A percentile compares a stretch with the other conserved stretches of the same genome.
phyloP scores from a whole-genome alignment of 163 green algal species.

The Chloromonas sp. region DNA sequence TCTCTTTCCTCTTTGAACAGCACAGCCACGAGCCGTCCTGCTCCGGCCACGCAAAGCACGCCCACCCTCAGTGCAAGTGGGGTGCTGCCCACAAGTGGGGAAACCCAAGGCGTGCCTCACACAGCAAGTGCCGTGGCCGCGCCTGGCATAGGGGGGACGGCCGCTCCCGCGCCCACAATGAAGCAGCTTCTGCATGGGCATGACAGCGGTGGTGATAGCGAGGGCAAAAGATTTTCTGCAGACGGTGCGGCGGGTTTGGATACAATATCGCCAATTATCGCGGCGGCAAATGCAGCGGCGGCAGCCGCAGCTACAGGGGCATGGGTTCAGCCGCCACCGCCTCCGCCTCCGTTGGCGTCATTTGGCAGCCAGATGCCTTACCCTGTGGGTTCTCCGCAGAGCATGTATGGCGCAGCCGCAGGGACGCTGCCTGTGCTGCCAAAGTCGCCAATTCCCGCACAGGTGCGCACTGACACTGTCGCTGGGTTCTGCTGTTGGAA shows the following conservation, averaged over 20 bases:
- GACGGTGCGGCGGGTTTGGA: not conserved
- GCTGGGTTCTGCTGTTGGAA: no score
- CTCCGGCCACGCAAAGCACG: no score
- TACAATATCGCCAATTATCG: not conserved
- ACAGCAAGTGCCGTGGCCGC: no score
- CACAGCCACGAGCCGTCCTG: not conserved
- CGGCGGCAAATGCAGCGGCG: slow-evolving; percentile 4
- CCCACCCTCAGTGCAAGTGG: no score
- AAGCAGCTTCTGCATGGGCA: no score
- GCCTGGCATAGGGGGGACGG: not conserved
- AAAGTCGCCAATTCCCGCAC: not conserved
- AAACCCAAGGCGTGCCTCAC: no score
- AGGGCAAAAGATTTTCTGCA: no score
- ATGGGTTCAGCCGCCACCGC: not conserved
- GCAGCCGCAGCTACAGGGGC: not conserved
- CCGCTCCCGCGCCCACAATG: not conserved
- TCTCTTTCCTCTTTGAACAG: not conserved
- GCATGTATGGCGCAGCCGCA: not conserved
- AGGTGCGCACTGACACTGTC: not conserved
- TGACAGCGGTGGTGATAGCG: no score
- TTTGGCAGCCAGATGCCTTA: no score
- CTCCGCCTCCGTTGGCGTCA: not conserved
- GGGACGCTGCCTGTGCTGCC: not conserved
- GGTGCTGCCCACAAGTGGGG: no score
- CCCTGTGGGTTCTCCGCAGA: no score